Conservation (phyloP, 305 asterid species). For the Petunia hybrid region DNA sequence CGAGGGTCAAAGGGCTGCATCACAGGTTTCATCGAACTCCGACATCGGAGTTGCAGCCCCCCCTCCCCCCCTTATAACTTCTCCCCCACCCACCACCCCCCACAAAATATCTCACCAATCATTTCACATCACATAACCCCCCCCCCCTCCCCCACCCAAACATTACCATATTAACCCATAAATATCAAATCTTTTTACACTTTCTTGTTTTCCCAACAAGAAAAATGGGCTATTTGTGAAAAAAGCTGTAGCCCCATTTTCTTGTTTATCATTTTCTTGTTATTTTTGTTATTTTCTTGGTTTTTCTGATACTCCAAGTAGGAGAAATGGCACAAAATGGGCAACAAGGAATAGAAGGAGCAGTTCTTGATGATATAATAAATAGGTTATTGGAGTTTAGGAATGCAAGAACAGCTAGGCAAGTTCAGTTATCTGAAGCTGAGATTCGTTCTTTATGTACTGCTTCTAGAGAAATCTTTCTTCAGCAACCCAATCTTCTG, state of each 20-base stretch:
- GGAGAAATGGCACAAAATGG: constrained; percentile 56
- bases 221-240: constrained; percentile 11
- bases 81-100: background rate
- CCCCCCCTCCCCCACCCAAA: constrained; percentile 10
- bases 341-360: constrained; percentile 78
- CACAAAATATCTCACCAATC: constrained; percentile 17
- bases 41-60: constrained; percentile 51
- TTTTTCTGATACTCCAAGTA: constrained; percentile 40
- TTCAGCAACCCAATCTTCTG: constrained; percentile 87
- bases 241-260: constrained; percentile 13
- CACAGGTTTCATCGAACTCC: constrained; percentile 36
- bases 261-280: background rate
- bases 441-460: constrained; percentile 85
- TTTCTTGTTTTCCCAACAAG: background rate
- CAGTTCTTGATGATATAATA: constrained; percentile 80
- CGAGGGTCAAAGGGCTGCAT: constrained; percentile 18
- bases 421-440: constrained; percentile 85
- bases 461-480: constrained; percentile 73
- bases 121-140: background rate
- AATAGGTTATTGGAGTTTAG: constrained; percentile 80
- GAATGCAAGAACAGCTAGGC: constrained; percentile 71
- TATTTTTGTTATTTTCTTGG: background rate
- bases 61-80: background rate
- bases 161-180: background rate
- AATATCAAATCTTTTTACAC: background rate